These are phyloP conservation scores for Pyrenula aspistea DNA, from an alignment of 495 filamentous ascomycete species.

Conservation along the genomic window DNA sequence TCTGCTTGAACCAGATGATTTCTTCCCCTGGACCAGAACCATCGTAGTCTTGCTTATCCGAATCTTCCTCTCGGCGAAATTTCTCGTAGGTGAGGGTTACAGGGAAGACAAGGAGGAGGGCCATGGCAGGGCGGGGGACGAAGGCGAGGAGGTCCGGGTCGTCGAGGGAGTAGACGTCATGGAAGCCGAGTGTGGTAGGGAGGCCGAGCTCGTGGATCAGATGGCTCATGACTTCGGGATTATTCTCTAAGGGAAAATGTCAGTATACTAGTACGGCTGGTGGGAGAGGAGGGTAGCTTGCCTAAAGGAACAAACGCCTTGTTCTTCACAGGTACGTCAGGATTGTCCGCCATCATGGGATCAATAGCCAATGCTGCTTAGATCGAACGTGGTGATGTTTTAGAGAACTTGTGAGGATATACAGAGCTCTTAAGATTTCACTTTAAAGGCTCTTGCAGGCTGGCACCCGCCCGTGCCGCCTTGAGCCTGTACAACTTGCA, in stretches of 20 bases:
- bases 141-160: constrained; percentile 68
- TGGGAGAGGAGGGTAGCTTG: constrained; percentile 7
- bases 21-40: constrained; percentile 42
- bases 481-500: neutral
- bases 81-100: constrained; percentile 59
- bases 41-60: constrained; percentile 33
- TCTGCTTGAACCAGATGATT: constrained; percentile 84
- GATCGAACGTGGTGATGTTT: too few relatives aligned
- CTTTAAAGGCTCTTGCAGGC: too few relatives aligned
- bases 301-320: constrained; percentile 40
- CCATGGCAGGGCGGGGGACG: constrained; percentile 71
- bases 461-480: neutral
- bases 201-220: constrained; percentile 69
- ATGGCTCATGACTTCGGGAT: constrained; percentile 69
- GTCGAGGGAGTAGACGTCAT: constrained; percentile 76
- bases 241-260: constrained; percentile 36
- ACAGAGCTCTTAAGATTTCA: too few relatives aligned
- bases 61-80: constrained; percentile 53
- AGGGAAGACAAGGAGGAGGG: constrained; percentile 78
- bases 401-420: too few relatives aligned
- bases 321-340: constrained; percentile 22
- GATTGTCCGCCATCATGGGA: neutral
- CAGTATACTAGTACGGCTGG: constrained; percentile 1
- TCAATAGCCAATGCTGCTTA: too few relatives aligned
- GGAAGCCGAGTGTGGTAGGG: constrained; percentile 49